Evolutionary conservation across 176 grass and related monocot species (phyloP), one percentile per base, ranked within the genome.

Genomic region (Echinochloa phyllopogon): DNA sequence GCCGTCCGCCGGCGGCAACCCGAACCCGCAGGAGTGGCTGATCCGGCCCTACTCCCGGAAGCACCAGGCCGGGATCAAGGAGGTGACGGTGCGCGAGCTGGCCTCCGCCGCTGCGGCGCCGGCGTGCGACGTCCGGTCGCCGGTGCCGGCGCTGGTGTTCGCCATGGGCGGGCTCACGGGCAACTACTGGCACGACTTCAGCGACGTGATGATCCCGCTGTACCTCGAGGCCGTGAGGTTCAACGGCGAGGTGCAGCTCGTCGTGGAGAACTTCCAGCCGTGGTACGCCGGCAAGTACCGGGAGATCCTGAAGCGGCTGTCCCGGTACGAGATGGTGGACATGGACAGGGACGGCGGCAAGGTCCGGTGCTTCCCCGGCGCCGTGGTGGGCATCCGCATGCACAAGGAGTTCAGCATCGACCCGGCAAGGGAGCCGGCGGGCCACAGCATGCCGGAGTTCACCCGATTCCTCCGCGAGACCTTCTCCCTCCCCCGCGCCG

Each of bases 101-200:
- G n/a, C 57, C 8, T 18, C 65, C 1, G 45, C 67, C 2, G 58
- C 65, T 0, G 83, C 85, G 27, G 91, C 86, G 13, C 91, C 86
- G 0, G 21, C 66, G 20, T 96, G 94, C 85, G 85, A 74, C 14
- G 83, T 87, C 0, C 86, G 65, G 18, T 79, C 87, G 6, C 9
- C 65, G 10, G 85, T 96, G 2, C 94, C 94, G 21, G 94, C 91
- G 9, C 9, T 96, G 77, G 88, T 96, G 59, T 62, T 96, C 15
- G 94, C 94, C 81, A 87, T 91, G 82, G 94, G 94, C 64, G 94
- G 94, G 15, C 89, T 91, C 10, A 91, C 84, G 0, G 94, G 94
- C 70, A 96, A 96, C 87, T 96, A 96, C 85, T 96, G 94, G 94
- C 94, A 96, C 81, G 94, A 96, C 68, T 92, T 93, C 88, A 89